Percentiles rank a stretch among this genome's conserved stretches.
Evolutionary conservation across 306 rosid species (phyloP).

Genomic region (Lathyrus aphaca): DNA sequence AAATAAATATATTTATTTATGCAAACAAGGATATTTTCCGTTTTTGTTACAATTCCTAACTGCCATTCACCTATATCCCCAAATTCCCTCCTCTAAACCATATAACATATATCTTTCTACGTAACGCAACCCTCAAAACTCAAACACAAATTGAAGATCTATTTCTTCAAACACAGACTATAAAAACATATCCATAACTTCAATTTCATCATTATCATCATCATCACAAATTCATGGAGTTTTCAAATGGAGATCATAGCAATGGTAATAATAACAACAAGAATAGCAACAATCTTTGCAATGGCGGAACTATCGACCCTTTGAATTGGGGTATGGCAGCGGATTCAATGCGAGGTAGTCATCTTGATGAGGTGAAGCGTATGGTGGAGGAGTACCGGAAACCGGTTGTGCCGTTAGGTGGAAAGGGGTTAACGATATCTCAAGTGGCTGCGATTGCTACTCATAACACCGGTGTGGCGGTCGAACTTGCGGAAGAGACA

Average conservation of each 20-base stretch:
- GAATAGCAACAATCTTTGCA: slow-evolving; percentile 34
- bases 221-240: slow-evolving; percentile 16
- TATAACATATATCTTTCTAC: not conserved
- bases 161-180: not conserved
- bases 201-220: not conserved
- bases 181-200: not conserved
- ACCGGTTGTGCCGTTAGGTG: slow-evolving; percentile 61
- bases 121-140: not conserved
- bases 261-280: not conserved
- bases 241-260: slow-evolving; percentile 21
- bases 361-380: slow-evolving; percentile 69
- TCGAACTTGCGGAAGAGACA: slow-evolving; percentile 60
- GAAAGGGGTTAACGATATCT: slow-evolving; percentile 57
- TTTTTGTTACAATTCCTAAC: slow-evolving; percentile 1
- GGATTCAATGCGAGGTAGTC: slow-evolving; percentile 69
- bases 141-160: not conserved
- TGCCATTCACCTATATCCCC: slow-evolving; percentile 7
- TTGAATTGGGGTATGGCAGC: slow-evolving; percentile 74
- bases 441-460: slow-evolving; percentile 81
- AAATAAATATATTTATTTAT: not conserved
- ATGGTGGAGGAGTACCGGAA: slow-evolving; percentile 80
- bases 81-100: not conserved
- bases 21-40: slow-evolving; percentile 16
- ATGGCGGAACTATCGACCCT: slow-evolving; percentile 40
- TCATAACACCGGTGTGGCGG: slow-evolving; percentile 35